phyloP scores from a whole-genome alignment of 2,329 filamentous ascomycete species.

The Pyricularia sp. region DNA sequence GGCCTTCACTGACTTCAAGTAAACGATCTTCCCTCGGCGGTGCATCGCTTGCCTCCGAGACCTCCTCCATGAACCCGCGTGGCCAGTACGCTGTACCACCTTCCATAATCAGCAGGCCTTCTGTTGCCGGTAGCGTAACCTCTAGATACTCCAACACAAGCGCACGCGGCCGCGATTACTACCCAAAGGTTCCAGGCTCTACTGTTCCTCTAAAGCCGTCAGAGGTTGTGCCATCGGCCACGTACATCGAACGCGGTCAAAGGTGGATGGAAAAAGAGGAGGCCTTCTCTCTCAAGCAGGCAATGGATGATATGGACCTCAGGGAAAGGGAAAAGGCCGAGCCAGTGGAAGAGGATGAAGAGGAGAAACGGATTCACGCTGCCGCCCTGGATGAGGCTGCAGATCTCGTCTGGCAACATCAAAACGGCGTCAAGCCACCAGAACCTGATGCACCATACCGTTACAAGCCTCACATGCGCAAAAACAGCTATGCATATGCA shows the following conservation, averaged over 20 bases:
- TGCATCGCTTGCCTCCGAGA: slow-evolving; percentile 17
- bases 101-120: slow-evolving; percentile 21
- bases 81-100: slow-evolving; percentile 16
- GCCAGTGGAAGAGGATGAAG: slow-evolving; percentile 27
- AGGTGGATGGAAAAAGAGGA: slow-evolving; percentile 76
- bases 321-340: slow-evolving; percentile 25
- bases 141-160: slow-evolving; percentile 36
- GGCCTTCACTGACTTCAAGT: slow-evolving; percentile 16
- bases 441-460: slow-evolving; percentile 51
- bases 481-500: slow-evolving; percentile 58
- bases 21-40: slow-evolving; percentile 13
- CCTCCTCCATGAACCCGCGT: slow-evolving; percentile 12
- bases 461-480: slow-evolving; percentile 56
- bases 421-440: slow-evolving; percentile 42
- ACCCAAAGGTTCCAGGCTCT: slow-evolving; percentile 26
- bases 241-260: slow-evolving; percentile 61
- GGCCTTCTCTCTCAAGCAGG: slow-evolving; percentile 53
- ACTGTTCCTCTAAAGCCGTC: slow-evolving; percentile 36
- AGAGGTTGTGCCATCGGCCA: slow-evolving; percentile 49
- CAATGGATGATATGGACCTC: slow-evolving; percentile 61
- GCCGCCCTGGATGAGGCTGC: slow-evolving; percentile 66
- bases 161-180: slow-evolving; percentile 37
- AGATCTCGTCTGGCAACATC: slow-evolving; percentile 66
- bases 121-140: slow-evolving; percentile 31
- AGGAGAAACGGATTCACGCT: slow-evolving; percentile 50